Conservation (phyloP, 768 basidiomycete genomes). For the Pleurotus citrinopileatus region DNA sequence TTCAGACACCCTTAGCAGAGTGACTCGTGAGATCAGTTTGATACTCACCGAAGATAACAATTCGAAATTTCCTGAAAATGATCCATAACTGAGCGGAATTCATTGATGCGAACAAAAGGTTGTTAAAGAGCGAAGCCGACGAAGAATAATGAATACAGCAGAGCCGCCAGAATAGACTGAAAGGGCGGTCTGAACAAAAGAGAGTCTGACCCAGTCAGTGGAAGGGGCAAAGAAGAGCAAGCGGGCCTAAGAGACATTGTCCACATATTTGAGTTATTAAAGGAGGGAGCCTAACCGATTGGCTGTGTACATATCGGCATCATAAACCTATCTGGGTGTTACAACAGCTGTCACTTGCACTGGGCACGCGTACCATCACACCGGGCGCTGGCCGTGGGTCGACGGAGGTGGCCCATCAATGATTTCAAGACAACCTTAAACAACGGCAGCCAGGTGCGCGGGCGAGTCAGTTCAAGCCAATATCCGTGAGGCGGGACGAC, state of each 20-base stretch:
- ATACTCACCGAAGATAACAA: constrained; percentile 31
- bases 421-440: too few relatives aligned
- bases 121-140: constrained; percentile 13
- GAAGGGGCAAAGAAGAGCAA: constrained; percentile 16
- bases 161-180: constrained; percentile 27
- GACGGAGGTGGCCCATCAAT: neutral
- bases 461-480: too few relatives aligned
- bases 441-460: too few relatives aligned
- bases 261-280: constrained; percentile 5
- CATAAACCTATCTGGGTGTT: constrained; percentile 3
- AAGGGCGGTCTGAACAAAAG: constrained; percentile 17
- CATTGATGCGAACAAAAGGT: constrained; percentile 16
- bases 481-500: too few relatives aligned
- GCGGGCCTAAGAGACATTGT: constrained; percentile 5
- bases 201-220: constrained; percentile 20
- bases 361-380: constrained; percentile 2
- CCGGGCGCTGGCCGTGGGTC: constrained; percentile 8
- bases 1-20: too few relatives aligned
- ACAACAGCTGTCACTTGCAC: constrained; percentile 3
- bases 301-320: constrained; percentile 10
- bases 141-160: constrained; percentile 16
- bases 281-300: neutral
- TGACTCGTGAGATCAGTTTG: too few relatives aligned
- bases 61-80: constrained; percentile 30
- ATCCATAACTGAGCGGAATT: constrained; percentile 24